Percentiles rank a stretch among this genome's conserved stretches.
phyloP scores from a whole-genome alignment of 1,139 yeast genomes.

The Geotrichum australiense region DNA sequence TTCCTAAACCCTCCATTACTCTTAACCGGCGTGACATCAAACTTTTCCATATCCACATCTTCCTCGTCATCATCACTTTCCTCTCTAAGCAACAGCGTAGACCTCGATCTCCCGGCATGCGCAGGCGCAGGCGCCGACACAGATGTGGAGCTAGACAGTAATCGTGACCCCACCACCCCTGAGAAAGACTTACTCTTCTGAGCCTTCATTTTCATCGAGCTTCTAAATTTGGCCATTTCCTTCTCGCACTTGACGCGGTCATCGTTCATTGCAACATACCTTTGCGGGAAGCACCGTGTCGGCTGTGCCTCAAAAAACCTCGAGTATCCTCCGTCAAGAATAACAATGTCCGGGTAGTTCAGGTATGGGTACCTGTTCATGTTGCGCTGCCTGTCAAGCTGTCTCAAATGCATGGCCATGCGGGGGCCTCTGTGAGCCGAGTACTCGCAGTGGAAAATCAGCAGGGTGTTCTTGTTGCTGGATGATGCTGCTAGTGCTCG shows the following conservation, averaged over 20 bases:
- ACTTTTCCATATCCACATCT: neutral
- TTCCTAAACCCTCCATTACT: too few relatives aligned
- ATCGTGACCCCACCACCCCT: neutral
- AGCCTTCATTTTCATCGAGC: constrained; percentile 20
- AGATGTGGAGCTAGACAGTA: neutral
- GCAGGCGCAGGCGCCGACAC: too few relatives aligned
- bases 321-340: constrained; percentile 88
- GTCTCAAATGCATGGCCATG: constrained; percentile 81
- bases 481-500: constrained; percentile 10
- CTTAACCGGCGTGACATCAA: neutral
- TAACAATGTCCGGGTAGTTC: constrained; percentile 79
- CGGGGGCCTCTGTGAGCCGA: constrained; percentile 89
- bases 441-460: constrained; percentile 91
- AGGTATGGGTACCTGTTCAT: constrained; percentile 70
- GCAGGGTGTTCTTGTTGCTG: constrained; percentile 38
- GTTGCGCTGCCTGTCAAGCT: constrained; percentile 71
- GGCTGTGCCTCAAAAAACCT: constrained; percentile 55
- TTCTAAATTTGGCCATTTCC: constrained; percentile 63
- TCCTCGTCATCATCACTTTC: constrained; percentile 1
- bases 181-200: neutral
- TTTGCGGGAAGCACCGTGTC: constrained; percentile 60
- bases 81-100: neutral
- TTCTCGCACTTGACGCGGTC: constrained; percentile 58
- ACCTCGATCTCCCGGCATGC: constrained; percentile 2
- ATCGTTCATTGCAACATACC: constrained; percentile 85